These are phyloP conservation scores for Sarcomyxa edulis DNA, from an alignment of 768 basidiomycete genomes.

Conservation along the genomic window DNA sequence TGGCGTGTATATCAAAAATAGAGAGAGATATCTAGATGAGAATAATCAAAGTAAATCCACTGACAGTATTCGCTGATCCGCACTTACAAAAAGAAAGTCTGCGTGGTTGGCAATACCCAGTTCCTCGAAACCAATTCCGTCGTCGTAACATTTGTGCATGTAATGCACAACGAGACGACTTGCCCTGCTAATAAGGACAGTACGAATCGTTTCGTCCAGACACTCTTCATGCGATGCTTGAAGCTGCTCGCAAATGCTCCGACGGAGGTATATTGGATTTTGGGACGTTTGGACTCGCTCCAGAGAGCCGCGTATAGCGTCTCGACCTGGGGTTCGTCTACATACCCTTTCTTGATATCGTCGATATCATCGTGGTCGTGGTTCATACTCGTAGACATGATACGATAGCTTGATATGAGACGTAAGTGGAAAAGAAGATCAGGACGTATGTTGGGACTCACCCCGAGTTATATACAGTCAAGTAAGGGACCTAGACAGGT, in stretches of 20 bases:
- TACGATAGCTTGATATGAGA: no score
- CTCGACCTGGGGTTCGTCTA: conserved; percentile 2
- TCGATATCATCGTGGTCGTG: no score
- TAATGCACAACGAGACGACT: conserved; percentile 82
- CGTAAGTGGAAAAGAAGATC: no score
- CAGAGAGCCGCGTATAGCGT: no score
- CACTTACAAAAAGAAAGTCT: conserved; percentile 77
- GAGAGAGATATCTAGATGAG: conserved; percentile 61
- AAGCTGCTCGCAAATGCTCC: conserved; percentile 48
- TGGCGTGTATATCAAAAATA: conserved; percentile 75
- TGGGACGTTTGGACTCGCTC: no score
- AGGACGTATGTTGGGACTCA: no score
- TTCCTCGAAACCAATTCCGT: conserved; percentile 66
- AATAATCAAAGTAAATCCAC: background rate
- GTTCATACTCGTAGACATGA: no score
- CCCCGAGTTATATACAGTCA: no score
- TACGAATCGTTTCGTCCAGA: conserved; percentile 75
- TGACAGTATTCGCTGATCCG: background rate
- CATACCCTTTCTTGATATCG: no score
- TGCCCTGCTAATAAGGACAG: conserved; percentile 74
- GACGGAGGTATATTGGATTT: conserved; percentile 62
- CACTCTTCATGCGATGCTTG: conserved; percentile 57
- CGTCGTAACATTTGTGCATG: conserved; percentile 84
- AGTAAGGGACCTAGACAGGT: no score
- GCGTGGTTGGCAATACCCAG: conserved; percentile 76